Evolutionary conservation across 2,329 filamentous ascomycete genomes (phyloP).

Genomic region (Pseudogymnoascus sp.): DNA sequence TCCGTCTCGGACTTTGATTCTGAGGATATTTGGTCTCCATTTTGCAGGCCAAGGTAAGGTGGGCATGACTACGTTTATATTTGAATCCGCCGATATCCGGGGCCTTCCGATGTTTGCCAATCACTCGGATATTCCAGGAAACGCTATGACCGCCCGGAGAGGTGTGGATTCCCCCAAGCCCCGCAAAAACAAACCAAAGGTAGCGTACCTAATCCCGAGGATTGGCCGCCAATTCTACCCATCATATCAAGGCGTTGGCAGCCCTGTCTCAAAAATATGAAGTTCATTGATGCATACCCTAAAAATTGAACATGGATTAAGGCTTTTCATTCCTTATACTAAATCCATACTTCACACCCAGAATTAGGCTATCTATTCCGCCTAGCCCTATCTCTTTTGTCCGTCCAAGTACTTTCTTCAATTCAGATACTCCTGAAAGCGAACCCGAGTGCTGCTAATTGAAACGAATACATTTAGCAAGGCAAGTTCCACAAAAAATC

Average conservation of each 20-base stretch:
- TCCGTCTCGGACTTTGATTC: not conserved
- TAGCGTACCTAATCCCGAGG: not conserved
- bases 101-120: not conserved
- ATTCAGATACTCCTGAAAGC: not conserved
- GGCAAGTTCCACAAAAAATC: conserved; percentile 12
- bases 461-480: not conserved
- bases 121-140: not conserved
- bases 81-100: not conserved
- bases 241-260: not conserved
- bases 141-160: not conserved
- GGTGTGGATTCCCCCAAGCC: not conserved
- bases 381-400: not conserved
- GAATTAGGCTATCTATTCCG: not conserved
- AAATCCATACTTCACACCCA: not conserved
- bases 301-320: not conserved
- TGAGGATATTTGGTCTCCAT: not conserved
- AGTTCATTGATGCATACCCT: not conserved
- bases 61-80: not conserved
- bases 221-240: not conserved
- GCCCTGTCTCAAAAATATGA: not conserved
- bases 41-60: not conserved
- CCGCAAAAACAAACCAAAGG: not conserved
- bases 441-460: not conserved
- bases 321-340: not conserved
- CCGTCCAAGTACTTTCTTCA: not conserved